Base-by-base conservation (phyloP, 805 yeast species). In the Scheffersomyces amazonensis region DNA sequence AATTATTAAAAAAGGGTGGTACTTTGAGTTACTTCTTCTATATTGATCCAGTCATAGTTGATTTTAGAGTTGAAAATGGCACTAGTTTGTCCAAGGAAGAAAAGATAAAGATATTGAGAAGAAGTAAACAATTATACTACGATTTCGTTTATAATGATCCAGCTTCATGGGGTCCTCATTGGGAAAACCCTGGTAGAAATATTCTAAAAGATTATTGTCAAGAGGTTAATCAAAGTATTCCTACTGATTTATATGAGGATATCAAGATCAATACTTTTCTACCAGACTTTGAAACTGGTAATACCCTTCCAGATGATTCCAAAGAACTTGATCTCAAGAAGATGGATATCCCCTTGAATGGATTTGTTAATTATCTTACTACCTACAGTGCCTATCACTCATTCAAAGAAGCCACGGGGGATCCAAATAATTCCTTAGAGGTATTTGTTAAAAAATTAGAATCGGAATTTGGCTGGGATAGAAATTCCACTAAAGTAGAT, bases 121-220 rank as follows among this genome's bases (percentile, higher is more conserved):
- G 39, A 28, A 64, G 66, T 1, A 36, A 43, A 20, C 45, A 52
- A 8, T 42, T 60, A 16, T 66, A 72, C 61, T 50, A 58, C 31
- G 59, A 67, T 30, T 58, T 66, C 34, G 65, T 62, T 5, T 76
- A 76, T 45, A 69, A 66, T 19, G 65, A 63, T 34, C 66, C 73
- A 0, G 52, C 58, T 2, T 63, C 53, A 31, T 55, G 83, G 32
- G 90, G 90, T 0, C 80, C 81, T 0, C 78, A 78, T 53, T 90
- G 97, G 97, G 85, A 87, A 50, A 84, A 83, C 48, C 93, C 95
- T 0, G 97, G 96, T 0, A 67, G 95, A 34, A 37, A 53, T 5
- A 62, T 74, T 11, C 58, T 90, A 23, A 63, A 81, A 36, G 44
- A 62, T 5, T 52, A 70, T 40, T 69, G 75, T 44, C 50, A 45